Percentiles rank a stretch among this genome's conserved stretches.
These are phyloP conservation scores for Trifolium repens DNA, from an alignment of 306 rosid genomes.

Conservation along the genomic window DNA sequence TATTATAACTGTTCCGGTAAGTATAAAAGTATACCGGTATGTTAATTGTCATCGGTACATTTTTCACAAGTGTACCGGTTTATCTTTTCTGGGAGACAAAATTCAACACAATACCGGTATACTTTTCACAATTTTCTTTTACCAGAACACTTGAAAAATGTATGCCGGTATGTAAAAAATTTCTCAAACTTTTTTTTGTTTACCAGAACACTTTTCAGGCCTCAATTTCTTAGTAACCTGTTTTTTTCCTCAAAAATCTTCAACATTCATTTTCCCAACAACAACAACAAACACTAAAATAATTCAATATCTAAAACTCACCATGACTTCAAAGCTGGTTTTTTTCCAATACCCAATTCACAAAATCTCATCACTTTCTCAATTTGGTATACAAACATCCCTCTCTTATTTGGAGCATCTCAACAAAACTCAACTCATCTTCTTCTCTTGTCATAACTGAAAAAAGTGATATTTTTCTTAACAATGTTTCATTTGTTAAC, in stretches of 20 bases:
- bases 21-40: no score
- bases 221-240: background rate
- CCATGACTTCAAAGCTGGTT: conserved; percentile 80
- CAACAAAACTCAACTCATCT: conserved; percentile 17
- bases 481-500: background rate
- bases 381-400: conserved; percentile 54
- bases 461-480: conserved; percentile 52
- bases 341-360: conserved; percentile 38
- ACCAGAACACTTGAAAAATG: no score
- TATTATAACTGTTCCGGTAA: no score
- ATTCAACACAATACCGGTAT: no score
- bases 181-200: no score
- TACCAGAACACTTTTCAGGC: no score
- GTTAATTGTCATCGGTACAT: no score
- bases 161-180: no score
- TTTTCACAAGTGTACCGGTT: no score
- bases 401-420: conserved; percentile 58
- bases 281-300: background rate
- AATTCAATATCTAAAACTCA: conserved; percentile 52
- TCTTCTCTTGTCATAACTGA: conserved; percentile 47
- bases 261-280: conserved; percentile 49
- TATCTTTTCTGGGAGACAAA: no score
- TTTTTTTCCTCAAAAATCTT: conserved; percentile 42
- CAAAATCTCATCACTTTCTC: conserved; percentile 59
- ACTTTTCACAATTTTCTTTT: no score